Percentiles rank a stretch among this genome's conserved stretches.
Conservation (phyloP, 2,329 filamentous ascomycete species). For the Neophaeococcomyces mojaviensis region DNA sequence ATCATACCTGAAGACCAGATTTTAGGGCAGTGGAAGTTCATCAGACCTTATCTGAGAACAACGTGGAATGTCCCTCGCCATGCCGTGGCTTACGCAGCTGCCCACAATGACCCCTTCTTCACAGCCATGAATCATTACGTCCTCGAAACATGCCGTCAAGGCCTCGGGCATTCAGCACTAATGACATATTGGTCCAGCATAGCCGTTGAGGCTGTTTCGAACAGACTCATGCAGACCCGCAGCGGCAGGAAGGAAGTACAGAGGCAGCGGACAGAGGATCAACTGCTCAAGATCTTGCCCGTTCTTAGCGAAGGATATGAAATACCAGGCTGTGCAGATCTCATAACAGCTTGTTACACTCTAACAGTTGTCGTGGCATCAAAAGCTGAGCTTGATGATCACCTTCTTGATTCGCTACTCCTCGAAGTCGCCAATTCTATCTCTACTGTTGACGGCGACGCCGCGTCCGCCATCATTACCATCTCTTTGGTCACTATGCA, state of each 20-base stretch:
- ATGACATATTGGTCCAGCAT: conserved; percentile 88
- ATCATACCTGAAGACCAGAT: conserved; percentile 69
- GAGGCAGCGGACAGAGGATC: conserved; percentile 69
- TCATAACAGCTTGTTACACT: conserved; percentile 87
- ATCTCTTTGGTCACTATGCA: conserved; percentile 76
- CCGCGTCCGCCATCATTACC: conserved; percentile 65
- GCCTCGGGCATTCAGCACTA: conserved; percentile 68
- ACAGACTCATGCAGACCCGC: conserved; percentile 67
- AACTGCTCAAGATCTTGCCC: conserved; percentile 61
- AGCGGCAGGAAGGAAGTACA: conserved; percentile 72
- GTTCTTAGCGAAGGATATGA: conserved; percentile 70
- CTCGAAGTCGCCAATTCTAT: conserved; percentile 75
- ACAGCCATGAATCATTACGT: conserved; percentile 70
- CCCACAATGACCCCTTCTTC: conserved; percentile 69
- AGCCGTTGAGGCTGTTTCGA: conserved; percentile 75
- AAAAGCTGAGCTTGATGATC: conserved; percentile 71
- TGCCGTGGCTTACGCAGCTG: conserved; percentile 74
- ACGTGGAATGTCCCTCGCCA: conserved; percentile 69
- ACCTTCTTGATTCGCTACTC: conserved; percentile 78
- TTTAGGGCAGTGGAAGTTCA: conserved; percentile 69
- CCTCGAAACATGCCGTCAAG: conserved; percentile 61
- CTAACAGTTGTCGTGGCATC: conserved; percentile 76
- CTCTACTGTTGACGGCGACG: conserved; percentile 59
- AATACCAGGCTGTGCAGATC: conserved; percentile 65
- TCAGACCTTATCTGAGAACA: conserved; percentile 76